phyloP scores from a whole-genome alignment of 1,284 basidiomycete genomes.

The Testicularia cyperi region DNA sequence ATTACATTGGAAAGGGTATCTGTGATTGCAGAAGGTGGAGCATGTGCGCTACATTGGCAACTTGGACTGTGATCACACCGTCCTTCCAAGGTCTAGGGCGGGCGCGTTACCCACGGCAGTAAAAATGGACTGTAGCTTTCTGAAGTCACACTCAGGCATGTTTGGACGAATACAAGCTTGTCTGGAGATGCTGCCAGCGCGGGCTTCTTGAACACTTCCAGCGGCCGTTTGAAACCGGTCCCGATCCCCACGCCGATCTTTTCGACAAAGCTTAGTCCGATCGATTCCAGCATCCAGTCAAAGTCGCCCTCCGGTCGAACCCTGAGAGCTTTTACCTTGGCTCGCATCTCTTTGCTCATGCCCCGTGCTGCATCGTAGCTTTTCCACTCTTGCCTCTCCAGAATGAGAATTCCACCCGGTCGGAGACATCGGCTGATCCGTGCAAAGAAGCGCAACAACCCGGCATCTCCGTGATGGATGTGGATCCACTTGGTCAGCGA shows the following conservation, averaged over 20 bases:
- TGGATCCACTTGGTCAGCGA: conserved; percentile 43
- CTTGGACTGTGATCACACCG: no score
- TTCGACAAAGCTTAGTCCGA: conserved; percentile 5
- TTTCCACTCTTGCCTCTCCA: conserved; percentile 28
- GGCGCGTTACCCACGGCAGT: conserved; percentile 1
- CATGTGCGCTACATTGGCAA: no score
- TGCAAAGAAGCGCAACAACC: conserved; percentile 13
- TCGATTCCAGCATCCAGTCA: conserved; percentile 12
- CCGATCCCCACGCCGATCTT: conserved; percentile 8
- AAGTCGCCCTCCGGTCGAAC: conserved; percentile 23
- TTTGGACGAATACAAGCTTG: background rate
- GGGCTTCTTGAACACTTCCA: conserved; percentile 15
- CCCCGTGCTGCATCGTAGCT: conserved; percentile 17
- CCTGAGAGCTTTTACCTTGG: conserved; percentile 13
- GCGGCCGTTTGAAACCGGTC: conserved; percentile 10
- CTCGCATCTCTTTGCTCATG: conserved; percentile 5
- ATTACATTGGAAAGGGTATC: no score
- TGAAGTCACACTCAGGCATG: background rate
- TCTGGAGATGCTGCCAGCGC: no score
- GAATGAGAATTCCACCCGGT: conserved; percentile 4
- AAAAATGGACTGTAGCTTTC: background rate
- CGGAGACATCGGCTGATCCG: conserved; percentile 9
- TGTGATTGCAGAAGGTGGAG: no score
- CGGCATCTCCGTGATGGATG: conserved; percentile 21
- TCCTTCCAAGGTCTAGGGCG: background rate